Base-by-base conservation (phyloP, 306 rosid genomes). In the Hippophae tibetana region DNA sequence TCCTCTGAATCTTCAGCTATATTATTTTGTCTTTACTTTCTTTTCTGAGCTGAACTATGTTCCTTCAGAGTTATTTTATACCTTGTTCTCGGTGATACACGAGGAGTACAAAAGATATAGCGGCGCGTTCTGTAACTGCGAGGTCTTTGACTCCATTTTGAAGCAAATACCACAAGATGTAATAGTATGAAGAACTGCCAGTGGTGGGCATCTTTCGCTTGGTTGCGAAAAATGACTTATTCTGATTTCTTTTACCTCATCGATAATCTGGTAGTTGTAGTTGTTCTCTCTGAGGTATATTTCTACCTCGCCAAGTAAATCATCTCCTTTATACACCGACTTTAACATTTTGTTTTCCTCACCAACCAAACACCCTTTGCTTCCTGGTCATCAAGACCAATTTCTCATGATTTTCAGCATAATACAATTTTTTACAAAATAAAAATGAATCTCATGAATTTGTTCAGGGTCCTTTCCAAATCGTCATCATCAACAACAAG, bases 161-260 rank as follows among this genome's bases (percentile, higher is more conserved):
- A 88, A 93, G 94, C 86, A 86, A 83, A 80, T 85, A 60, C 95
- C 99, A 77, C 75, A 27, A 54, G 90, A 78, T 18, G 88, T 69
- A 63, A 93, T 76, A 53, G 94, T 80, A 65, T 88, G 99, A 72
- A 93, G 97, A 70, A 93, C 99, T 58, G 99, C 99, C 73, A 93
- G 95, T 80, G 99, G 99, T 62, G 89, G 90, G 70, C 99, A 93
- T 70, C 99, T 83, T 85, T 93, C 99, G 82, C 99, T 93, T 48
- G 96, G 74, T 80, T 78, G 96, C 42, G 99, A 84, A 63, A 85
- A 88, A 58, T 86, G 86, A 73, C 68, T 84, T 76, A 93, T 76
- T 79, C 90, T 82, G 94, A 93, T 86, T 78, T 86, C 97, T 86
- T 77, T 86, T 90, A 81, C 56, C 65, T 78, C 81, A 72, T 84